Evolutionary conservation across 768 basidiomycete genomes (phyloP).

Genomic region (Holtermannia corniformis): DNA sequence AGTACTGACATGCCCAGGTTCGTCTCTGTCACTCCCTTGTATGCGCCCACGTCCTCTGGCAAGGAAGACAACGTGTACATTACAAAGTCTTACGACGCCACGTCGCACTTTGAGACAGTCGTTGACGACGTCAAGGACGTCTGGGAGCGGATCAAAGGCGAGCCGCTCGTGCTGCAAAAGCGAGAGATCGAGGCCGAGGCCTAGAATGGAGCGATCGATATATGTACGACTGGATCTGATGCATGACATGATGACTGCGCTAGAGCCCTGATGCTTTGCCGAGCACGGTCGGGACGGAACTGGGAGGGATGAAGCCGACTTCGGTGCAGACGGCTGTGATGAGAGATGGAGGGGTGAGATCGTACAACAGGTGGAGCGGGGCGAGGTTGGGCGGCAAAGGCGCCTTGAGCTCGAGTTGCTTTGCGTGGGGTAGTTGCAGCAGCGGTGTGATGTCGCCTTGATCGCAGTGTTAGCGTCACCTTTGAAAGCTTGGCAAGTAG

Average conservation of each 20-base stretch:
- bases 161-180: constrained; percentile 39
- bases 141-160: constrained; percentile 67
- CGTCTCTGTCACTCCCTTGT: constrained; percentile 75
- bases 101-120: constrained; percentile 97
- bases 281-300: constrained; percentile 54
- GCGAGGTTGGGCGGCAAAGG: constrained; percentile 56
- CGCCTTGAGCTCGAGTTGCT: background rate
- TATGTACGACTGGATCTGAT: background rate
- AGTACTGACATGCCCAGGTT: constrained; percentile 64
- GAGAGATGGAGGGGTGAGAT: constrained; percentile 80
- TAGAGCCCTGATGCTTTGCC: constrained; percentile 23
- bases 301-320: constrained; percentile 88
- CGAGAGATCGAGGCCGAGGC: constrained; percentile 37
- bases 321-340: constrained; percentile 97
- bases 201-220: too few relatives aligned
- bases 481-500: too few relatives aligned
- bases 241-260: background rate
- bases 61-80: constrained; percentile 84
- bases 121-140: constrained; percentile 95
- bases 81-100: constrained; percentile 96
- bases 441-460: background rate
- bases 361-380: constrained; percentile 79
- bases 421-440: background rate
- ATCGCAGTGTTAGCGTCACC: too few relatives aligned
- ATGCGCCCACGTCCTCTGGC: constrained; percentile 77